These are phyloP conservation scores for Hypomyces rosellus DNA, from an alignment of 2,329 filamentous ascomycete genomes.

Conservation along the genomic window DNA sequence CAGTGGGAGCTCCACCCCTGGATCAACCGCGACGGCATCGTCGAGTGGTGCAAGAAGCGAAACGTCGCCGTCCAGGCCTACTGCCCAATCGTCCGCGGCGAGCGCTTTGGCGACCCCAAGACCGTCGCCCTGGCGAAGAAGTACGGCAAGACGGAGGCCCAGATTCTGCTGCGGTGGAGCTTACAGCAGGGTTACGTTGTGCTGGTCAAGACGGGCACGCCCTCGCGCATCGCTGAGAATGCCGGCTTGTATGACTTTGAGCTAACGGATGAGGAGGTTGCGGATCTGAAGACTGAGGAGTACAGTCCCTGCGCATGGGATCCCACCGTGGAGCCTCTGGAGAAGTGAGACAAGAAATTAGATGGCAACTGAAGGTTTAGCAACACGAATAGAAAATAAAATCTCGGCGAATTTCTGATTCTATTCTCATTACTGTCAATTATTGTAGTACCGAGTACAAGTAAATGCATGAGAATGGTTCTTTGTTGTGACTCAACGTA, in stretches of 20 bases:
- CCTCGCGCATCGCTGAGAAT: constrained; percentile 61
- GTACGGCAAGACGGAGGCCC: constrained; percentile 66
- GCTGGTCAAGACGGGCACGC: constrained; percentile 67
- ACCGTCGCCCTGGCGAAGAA: constrained; percentile 62
- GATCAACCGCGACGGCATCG: constrained; percentile 73
- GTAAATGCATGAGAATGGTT: no score
- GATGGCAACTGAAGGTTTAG: neutral
- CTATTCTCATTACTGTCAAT: no score
- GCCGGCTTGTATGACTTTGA: constrained; percentile 50
- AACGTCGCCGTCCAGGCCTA: constrained; percentile 59
- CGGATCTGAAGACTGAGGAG: constrained; percentile 41
- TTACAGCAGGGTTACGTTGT: constrained; percentile 72
- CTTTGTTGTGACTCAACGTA: neutral
- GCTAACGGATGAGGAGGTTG: constrained; percentile 46
- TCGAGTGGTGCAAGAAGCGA: constrained; percentile 64
- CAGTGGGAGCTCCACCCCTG: constrained; percentile 91
- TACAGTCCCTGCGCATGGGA: constrained; percentile 54
- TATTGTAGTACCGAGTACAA: no score
- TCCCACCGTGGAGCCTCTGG: constrained; percentile 42
- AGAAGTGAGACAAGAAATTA: constrained; percentile 25
- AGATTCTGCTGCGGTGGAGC: constrained; percentile 75
- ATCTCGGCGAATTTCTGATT: neutral
- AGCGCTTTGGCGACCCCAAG: constrained; percentile 63
- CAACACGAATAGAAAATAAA: neutral
- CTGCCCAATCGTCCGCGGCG: constrained; percentile 56